Base-by-base conservation (phyloP, 2,329 filamentous ascomycete species). In the Trichoderma gracile region DNA sequence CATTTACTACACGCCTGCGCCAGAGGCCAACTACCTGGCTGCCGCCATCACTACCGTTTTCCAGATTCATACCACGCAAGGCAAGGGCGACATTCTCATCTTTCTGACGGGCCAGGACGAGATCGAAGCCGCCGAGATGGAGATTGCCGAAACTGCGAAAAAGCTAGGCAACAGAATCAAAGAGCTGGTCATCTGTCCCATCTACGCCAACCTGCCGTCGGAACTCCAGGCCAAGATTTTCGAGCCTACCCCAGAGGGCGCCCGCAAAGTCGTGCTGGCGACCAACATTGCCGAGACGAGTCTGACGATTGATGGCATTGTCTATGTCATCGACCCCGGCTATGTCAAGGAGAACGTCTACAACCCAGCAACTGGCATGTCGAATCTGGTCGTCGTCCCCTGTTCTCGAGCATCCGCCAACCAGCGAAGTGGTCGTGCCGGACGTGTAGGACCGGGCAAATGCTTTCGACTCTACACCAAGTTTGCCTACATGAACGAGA, bases 251-350 rank as follows among this genome's bases (percentile, higher is more conserved):
- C 94, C 95, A 0, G 86, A 89, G 0, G 89, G 89, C 19, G 89
- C 91, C 0, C 86, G 95, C 30, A 99, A 98, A 74, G 92, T 98
- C 0, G 92, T 99, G 0, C 79, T 98, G 43, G 93, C 94, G 0
- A 98, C 95, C 2, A 99, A 99, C 73, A 98, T 99, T 75, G 95
- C 95, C 2, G 95, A 99, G 76, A 99, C 95, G 0, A 93, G 88
- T 80, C 79, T 99, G 72, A 99, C 95, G 0, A 97, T 99, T 65
- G 93, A 98, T 74, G 94, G 93, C 17, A 96, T 98, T 66, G 90
- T 94, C 9, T 97, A 96, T 74, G 95, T 98, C 42, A 96, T 98
- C 66, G 95, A 99, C 70, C 91, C 91, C 0, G 95, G 95, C 0
- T 96, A 96, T 68, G 92, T 95, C 67, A 99, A 99, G 76, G 92